Percentiles rank a stretch among this genome's conserved stretches.
Evolutionary conservation across 2,329 filamentous ascomycete genomes (phyloP).

Genomic region (Septoria linicola): DNA sequence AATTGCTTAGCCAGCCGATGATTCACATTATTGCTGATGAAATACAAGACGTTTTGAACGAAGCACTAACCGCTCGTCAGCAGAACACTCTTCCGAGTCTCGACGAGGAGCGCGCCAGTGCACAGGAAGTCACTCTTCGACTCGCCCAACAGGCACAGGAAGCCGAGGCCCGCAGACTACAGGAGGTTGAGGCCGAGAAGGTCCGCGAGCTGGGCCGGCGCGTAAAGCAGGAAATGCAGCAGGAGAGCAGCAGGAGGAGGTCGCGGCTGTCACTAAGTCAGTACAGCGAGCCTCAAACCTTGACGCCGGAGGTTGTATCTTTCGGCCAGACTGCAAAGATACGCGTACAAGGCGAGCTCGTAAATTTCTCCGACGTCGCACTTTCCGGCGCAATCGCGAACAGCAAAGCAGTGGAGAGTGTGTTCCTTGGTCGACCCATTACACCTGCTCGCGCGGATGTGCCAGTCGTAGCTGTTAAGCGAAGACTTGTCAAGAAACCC

Average conservation of each 20-base stretch:
- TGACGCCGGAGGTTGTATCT: slow-evolving; percentile 23
- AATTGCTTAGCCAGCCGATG: slow-evolving; percentile 62
- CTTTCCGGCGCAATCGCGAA: slow-evolving; percentile 25
- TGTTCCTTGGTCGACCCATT: slow-evolving; percentile 28
- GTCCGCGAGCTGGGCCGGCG: slow-evolving; percentile 64
- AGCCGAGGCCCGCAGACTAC: slow-evolving; percentile 42
- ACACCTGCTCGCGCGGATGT: slow-evolving; percentile 8
- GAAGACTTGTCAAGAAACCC: slow-evolving; percentile 28
- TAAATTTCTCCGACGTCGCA: slow-evolving; percentile 30
- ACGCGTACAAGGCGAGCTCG: slow-evolving; percentile 22
- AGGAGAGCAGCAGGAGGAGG: slow-evolving; percentile 69
- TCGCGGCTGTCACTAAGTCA: slow-evolving; percentile 56
- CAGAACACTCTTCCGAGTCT: slow-evolving; percentile 76
- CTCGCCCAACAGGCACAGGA: slow-evolving; percentile 51
- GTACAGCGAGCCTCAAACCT: slow-evolving; percentile 28
- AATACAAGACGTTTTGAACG: slow-evolving; percentile 72
- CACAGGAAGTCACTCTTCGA: slow-evolving; percentile 69
- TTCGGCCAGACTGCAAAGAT: slow-evolving; percentile 34
- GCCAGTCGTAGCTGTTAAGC: slow-evolving; percentile 33
- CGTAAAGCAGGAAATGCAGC: slow-evolving; percentile 68
- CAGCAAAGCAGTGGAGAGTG: slow-evolving; percentile 15
- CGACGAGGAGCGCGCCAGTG: slow-evolving; percentile 81
- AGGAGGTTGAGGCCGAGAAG: slow-evolving; percentile 31
- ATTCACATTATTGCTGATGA: slow-evolving; percentile 61
- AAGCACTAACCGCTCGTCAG: slow-evolving; percentile 75